Base-by-base conservation (phyloP, 495 filamentous ascomycete species). In the Aspergillus diversus region DNA sequence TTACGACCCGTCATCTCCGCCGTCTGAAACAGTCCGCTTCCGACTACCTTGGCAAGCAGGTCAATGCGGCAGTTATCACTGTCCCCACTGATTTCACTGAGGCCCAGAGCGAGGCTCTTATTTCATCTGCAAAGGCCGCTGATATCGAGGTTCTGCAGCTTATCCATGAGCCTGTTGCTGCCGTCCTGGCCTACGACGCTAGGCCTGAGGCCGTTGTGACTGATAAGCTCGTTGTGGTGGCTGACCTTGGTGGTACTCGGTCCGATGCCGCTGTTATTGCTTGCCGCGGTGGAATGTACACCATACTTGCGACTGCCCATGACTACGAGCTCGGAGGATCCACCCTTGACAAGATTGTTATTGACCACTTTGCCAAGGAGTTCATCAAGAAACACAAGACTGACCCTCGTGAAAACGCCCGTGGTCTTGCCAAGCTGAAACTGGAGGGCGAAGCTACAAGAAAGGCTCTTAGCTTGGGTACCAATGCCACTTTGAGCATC, bases 331-430 rank as follows among this genome's bases (percentile, higher is more conserved):
- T 91, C 61, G 86, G 89, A 53, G 95, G 95, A 67, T 77, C 84
- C 31, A 86, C 90, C 50, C 80, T 99, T 37, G 95, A 99, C 78
- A 84, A 93, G 70, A 87, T 96, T 39, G 83, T 99, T 51, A 90
- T 97, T 67, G 93, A 98, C 73, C 88, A 97, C 82, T 97, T 97
- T 69, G 90, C 95, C 61, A 98, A 99, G 84, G 95, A 97, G 75
- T 99, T 99, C 79, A 82, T 94, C 65, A 97, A 98, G 86, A 92
- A 96, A 81, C 80, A 94, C 75, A 92, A 92, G 75, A 85, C 83
- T 52, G 95, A 99, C 73, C 95, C 96, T 31, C 84, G 95, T 61
- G 84, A 89, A 71, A 90, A 92, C 67, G 83, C 85, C 11, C 88
- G 89, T 65, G 88, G 89, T 66, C 78, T 97, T 52, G 94, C 96